Percentiles rank a stretch among this genome's conserved stretches.
phyloP scores from a whole-genome alignment of 192 early-diverging fungal genomes.

The Oehlia diaphana region DNA sequence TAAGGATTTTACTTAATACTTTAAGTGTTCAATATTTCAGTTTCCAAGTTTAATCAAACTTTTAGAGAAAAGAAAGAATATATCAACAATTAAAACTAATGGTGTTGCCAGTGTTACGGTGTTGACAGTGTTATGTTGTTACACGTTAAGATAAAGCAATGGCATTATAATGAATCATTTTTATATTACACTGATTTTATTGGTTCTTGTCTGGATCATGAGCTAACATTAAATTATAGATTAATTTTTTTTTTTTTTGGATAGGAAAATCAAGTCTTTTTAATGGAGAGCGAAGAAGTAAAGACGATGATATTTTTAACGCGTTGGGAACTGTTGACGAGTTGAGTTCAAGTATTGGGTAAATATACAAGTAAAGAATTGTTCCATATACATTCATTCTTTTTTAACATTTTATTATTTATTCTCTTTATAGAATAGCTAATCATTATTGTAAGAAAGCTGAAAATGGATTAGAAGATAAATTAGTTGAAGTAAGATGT shows the following conservation, averaged over 20 bases:
- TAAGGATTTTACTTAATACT: no score
- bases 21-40: no score
- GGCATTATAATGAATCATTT: no score
- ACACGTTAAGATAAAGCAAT: no score
- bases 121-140: no score
- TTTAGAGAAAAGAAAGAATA: no score
- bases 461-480: conserved; percentile 37
- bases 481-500: conserved; percentile 40
- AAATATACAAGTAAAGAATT: neutral
- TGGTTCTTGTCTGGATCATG: no score
- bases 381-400: neutral
- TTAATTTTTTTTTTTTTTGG: neutral
- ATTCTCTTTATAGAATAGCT: conserved; percentile 36
- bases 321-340: conserved; percentile 68
- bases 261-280: conserved; percentile 82
- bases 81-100: no score
- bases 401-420: neutral
- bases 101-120: no score
- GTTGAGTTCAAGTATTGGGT: conserved; percentile 48
- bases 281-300: conserved; percentile 86
- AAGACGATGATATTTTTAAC: conserved; percentile 88
- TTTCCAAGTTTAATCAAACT: no score
- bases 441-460: conserved; percentile 45
- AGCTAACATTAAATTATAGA: no score
- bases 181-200: no score